Base-by-base conservation (phyloP, 2,329 filamentous ascomycete species). In the Cadophora sp. region DNA sequence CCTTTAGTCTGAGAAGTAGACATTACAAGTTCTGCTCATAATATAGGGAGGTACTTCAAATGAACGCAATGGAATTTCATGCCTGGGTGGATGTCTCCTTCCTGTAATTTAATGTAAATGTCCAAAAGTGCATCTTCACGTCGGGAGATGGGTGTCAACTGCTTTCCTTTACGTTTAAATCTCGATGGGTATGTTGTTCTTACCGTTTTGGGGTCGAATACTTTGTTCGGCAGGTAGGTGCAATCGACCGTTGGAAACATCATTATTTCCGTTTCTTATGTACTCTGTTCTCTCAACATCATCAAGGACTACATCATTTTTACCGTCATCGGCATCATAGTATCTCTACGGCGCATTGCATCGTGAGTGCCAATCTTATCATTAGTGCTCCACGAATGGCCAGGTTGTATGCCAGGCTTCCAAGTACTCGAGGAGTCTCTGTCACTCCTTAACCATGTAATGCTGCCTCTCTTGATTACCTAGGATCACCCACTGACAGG, bases 31-130 rank as follows among this genome's bases (percentile, higher is more conserved):
- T 27, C 31, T 64, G n/a, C 58, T 62, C 27, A 24, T 50, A 60
- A 62, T 58, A 29, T n/a, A 9, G 65, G n/a, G 48, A 29, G 29
- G 8, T 46, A 46, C n/a, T 46, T 48, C 34, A n/a, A 26, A 60
- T 56, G 8, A 61, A 11, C 58, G 24, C 14, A 37, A 53, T 19
- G 50, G 55, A 50, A 56, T 48, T 37, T 26, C 43, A 46, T 50
- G 46, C 48, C 37, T 50, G 46, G 7, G 46, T 14, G 27, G 53
- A 64, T 19, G 43, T 56, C 22, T 63, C 64, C n/a, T 62, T 53
- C 9, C 37, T 74, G 70, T 72, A 58, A 73, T 69, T 71, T 64
- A 63, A 64, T 70, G 68, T 62, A 67, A 69, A 66, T 65, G 59
- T 55, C 50, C 40, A 29, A 51, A 53, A 24, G n/a, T 27, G 31